Evolutionary conservation across 2,329 filamentous ascomycete genomes (phyloP), one percentile per base, ranked within the genome.

Genomic region (Colletotrichum sp.): DNA sequence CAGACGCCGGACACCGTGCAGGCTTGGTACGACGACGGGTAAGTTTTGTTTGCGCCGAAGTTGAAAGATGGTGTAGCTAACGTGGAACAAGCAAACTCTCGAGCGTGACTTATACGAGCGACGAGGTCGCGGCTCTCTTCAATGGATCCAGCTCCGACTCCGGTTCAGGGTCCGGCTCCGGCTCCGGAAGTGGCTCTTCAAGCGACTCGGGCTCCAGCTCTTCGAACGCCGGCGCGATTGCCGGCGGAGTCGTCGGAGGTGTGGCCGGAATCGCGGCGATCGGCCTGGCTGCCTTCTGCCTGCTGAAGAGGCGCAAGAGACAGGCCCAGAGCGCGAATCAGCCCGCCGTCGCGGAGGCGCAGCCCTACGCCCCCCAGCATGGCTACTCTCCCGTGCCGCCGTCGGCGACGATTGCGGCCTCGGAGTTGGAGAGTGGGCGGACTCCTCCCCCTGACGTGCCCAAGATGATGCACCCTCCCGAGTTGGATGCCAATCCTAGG

Each of bases 201-300:
- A 8, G n/a, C 30, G 62, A 71, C 27, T 30, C 71, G 11, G 32
- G 22, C 15, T 71, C 72, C 15, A 34, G 59, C 30, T 71, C 71
- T 4, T 80, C 82, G 8, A 82, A 83, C 67, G 80, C 85, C 13
- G 88, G 86, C 7, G 83, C 87, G 19, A 89, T 90, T 59, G 87
- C 82, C 9, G 88, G 88, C 13, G 88, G 88, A 30, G 83, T 84
- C 5, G 86, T 89, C 12, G 88, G 87, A n/a, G 88, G 88, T 15
- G 84, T 88, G 5, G 85, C 80, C 1, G 84, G 79, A 16, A 78
- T 89, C 25, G 85, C 81, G 4, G 79, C 89, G n/a, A 80, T 89
- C 61, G 84, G 82, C 25, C 77, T 84, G 8, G 84, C 79, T 12
- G 80, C 82, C 49, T 89, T 87, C 79, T 85, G 88, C 78, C 79